A percentile compares a stretch with the other conserved stretches of the same genome.
phyloP scores from a whole-genome alignment of 2,329 filamentous ascomycete genomes.

The Phyllosticta citriasiana region DNA sequence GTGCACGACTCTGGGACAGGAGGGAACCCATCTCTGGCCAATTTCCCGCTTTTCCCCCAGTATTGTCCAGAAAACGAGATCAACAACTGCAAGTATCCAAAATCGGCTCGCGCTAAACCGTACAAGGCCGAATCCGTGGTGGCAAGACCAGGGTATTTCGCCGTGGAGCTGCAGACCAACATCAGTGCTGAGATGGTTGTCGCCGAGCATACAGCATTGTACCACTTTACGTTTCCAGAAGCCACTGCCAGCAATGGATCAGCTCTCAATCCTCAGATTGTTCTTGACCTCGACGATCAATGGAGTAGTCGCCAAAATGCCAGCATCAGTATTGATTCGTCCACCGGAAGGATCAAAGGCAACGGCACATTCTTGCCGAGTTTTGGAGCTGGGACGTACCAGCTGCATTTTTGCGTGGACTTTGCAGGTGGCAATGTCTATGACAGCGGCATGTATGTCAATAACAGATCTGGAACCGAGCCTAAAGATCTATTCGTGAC shows the following conservation, averaged over 20 bases:
- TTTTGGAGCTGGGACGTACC: constrained; percentile 52
- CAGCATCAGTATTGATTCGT: constrained; percentile 42
- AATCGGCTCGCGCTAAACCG: constrained; percentile 37
- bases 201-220: constrained; percentile 49
- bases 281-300: constrained; percentile 52
- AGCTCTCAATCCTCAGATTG: constrained; percentile 43
- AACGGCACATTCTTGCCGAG: constrained; percentile 50
- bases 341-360: constrained; percentile 45
- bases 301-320: constrained; percentile 42
- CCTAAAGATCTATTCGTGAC: constrained; percentile 30
- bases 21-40: constrained; percentile 52
- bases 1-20: constrained; percentile 29
- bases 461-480: constrained; percentile 40
- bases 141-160: constrained; percentile 52
- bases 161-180: constrained; percentile 44
- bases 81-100: constrained; percentile 47
- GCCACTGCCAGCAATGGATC: constrained; percentile 19
- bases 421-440: constrained; percentile 40
- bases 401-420: constrained; percentile 52
- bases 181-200: constrained; percentile 53
- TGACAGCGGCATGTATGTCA: constrained; percentile 50
- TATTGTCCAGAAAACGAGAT: constrained; percentile 52
- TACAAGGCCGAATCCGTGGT: constrained; percentile 42
- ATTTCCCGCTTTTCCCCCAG: constrained; percentile 64
- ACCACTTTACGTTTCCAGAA: constrained; percentile 47